These are phyloP conservation scores for Coemansia sp. DNA, from an alignment of 192 early-diverging fungal species.

Conservation along the genomic window DNA sequence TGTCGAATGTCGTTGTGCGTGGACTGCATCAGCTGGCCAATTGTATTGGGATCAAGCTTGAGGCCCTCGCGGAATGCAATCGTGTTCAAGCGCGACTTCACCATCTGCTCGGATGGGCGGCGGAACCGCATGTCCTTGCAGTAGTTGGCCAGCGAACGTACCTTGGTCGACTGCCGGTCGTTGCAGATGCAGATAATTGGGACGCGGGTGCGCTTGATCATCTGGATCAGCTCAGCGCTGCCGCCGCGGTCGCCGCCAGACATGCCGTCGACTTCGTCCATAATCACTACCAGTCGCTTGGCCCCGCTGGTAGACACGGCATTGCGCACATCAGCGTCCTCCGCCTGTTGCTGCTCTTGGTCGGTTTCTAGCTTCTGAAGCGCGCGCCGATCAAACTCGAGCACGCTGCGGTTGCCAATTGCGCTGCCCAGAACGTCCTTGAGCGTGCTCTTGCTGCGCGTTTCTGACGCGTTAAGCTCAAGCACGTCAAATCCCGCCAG, in stretches of 20 bases:
- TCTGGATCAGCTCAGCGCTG: slow-evolving; percentile 72
- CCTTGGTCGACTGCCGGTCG: slow-evolving; percentile 80
- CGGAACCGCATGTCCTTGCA: slow-evolving; percentile 80
- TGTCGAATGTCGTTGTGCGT: slow-evolving; percentile 94
- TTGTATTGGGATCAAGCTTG: slow-evolving; percentile 67
- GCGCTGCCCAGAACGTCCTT: slow-evolving; percentile 55
- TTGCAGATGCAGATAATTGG: slow-evolving; percentile 99
- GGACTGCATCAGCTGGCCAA: slow-evolving; percentile 72
- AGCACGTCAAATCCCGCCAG: slow-evolving; percentile 75
- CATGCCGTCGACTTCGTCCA: slow-evolving; percentile 99
- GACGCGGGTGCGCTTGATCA: slow-evolving; percentile 85
- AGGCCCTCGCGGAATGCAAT: slow-evolving; percentile 80
- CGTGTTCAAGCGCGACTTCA: slow-evolving; percentile 67
- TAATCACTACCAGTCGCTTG: slow-evolving; percentile 69
- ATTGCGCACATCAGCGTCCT: slow-evolving; percentile 16
- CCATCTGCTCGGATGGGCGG: slow-evolving; percentile 66
- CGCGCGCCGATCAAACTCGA: slow-evolving; percentile 50
- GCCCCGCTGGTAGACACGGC: slow-evolving; percentile 17
- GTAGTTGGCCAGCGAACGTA: slow-evolving; percentile 75
- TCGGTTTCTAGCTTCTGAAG: slow-evolving; percentile 9
- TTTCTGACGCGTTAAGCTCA: slow-evolving; percentile 98
- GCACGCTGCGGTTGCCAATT: slow-evolving; percentile 58
- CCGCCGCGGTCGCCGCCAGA: slow-evolving; percentile 95
- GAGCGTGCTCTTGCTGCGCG: slow-evolving; percentile 83
- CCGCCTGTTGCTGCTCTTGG: slow-evolving; percentile 19